Conservation (phyloP, 257 asterid genomes). For the Mitragyna speciosa region DNA sequence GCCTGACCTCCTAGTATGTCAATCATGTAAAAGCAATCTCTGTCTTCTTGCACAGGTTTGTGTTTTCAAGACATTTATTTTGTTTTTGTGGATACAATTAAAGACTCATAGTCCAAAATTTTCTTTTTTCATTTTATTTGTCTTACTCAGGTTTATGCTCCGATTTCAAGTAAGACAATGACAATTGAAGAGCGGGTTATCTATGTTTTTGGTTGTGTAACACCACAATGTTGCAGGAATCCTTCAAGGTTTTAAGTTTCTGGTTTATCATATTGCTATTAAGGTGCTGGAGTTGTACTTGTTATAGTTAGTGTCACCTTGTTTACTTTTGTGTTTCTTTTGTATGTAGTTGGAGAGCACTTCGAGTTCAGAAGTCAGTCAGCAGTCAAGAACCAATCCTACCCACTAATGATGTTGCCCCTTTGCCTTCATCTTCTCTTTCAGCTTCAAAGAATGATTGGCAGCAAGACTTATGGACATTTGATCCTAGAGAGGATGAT, state of each 20-base stretch:
- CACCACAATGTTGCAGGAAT: conserved; percentile 57
- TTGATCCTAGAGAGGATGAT: conserved; percentile 39
- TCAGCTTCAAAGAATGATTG: conserved; percentile 42
- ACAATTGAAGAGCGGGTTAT: conserved; percentile 60
- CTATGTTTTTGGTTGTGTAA: conserved; percentile 66
- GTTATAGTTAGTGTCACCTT: neutral
- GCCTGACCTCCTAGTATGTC: conserved; percentile 56
- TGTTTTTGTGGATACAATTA: neutral
- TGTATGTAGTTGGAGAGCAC: conserved; percentile 66
- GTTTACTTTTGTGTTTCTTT: conserved; percentile 20
- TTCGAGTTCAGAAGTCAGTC: conserved; percentile 72
- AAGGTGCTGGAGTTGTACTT: neutral
- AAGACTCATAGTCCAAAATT: conserved; percentile 1
- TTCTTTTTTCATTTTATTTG: conserved; percentile 1
- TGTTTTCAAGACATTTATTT: neutral
- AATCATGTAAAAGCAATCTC: conserved; percentile 52
- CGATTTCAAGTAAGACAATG: conserved; percentile 42
- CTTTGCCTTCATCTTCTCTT: conserved; percentile 31
- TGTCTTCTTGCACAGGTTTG: conserved; percentile 80
- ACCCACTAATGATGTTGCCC: conserved; percentile 25
- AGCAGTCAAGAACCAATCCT: conserved; percentile 25
- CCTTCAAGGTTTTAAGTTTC: conserved; percentile 49
- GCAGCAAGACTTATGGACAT: conserved; percentile 52
- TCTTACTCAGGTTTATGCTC: conserved; percentile 74
- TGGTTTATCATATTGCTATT: conserved; percentile 1